Percentiles rank a stretch among this genome's conserved stretches.
Evolutionary conservation across 768 basidiomycete genomes (phyloP).

Genomic region (Calocybe cyanea): DNA sequence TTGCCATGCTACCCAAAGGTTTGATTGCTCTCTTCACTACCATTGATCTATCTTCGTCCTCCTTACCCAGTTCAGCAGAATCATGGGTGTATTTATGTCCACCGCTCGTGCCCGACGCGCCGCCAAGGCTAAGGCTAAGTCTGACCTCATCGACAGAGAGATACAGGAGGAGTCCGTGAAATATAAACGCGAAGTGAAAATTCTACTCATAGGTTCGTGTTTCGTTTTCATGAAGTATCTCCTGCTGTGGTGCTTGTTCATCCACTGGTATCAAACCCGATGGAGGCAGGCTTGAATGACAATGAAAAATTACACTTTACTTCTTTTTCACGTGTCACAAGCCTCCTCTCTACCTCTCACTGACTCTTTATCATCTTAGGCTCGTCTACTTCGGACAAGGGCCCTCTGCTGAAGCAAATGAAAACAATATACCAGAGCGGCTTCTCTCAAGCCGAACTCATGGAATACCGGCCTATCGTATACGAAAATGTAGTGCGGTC

Average conservation of each 20-base stretch:
- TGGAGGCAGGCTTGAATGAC: too few relatives aligned
- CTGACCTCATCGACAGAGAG: conserved; percentile 75
- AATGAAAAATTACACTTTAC: too few relatives aligned
- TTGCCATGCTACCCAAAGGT: too few relatives aligned
- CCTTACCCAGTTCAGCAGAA: too few relatives aligned
- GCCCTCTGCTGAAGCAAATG: conserved; percentile 94
- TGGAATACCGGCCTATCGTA: conserved; percentile 67
- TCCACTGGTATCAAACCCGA: too few relatives aligned
- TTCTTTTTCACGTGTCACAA: too few relatives aligned
- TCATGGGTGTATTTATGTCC: conserved; percentile 76
- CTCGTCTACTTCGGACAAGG: conserved; percentile 93
- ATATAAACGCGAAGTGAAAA: conserved; percentile 90
- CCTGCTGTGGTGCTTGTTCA: too few relatives aligned
- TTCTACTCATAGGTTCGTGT: conserved; percentile 90
- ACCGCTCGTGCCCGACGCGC: conserved; percentile 50
- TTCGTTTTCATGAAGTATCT: too few relatives aligned
- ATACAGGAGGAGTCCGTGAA: conserved; percentile 83
- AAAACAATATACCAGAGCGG: conserved; percentile 98
- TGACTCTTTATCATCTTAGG: conserved; percentile 60
- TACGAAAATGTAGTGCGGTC: conserved; percentile 79
- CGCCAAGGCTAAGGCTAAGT: conserved; percentile 59
- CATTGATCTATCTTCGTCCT: too few relatives aligned
- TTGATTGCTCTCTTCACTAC: too few relatives aligned
- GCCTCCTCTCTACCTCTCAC: not conserved
- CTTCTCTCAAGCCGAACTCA: conserved; percentile 66